Evolutionary conservation across 495 filamentous ascomycete species (phyloP), one percentile per base, ranked within the genome.

Genomic region (Lasiosphaeriaceae sp.): DNA sequence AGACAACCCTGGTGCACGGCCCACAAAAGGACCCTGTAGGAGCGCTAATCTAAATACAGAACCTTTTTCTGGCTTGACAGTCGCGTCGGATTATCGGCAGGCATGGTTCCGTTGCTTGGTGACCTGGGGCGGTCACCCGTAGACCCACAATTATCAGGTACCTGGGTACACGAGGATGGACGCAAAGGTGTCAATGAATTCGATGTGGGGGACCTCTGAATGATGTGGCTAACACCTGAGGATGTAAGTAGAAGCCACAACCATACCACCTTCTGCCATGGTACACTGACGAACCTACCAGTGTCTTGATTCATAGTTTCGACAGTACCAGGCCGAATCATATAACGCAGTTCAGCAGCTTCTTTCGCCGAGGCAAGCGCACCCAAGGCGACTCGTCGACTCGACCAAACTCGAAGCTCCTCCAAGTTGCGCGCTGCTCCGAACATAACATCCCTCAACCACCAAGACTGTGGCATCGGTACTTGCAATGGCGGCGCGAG

Each of bases 401-500:
- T 3, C 26, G 26, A 31, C 3, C 26, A 3, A 3, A 31, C 26
- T n/a, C n/a, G n/a, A 31, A 31, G 26, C 26, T 31, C 26, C 9
- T 9, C 3, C 3, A 31, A 9, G 26, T 31, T 9, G 26, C 47
- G n/a, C 22, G 14, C 39, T 41, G 26, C 47, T 58, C 19, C 50
- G 49, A 58, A 2, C 23, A 50, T 31, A 21, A 52, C 37, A 39
- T 23, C 26, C 39, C 5, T 49, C 14, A 31, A 9, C 26, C 9
- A 31, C 26, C n/a, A 26, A 44, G 2, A 53, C 12, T 7, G 21
- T 45, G 8, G 11, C 23, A 24, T 29, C 35, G 2, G n/a, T 1
- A 22, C 20, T 44, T 29, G 57, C 23, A 35, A 68, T 66, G 63
- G 63, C 88, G 57, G 75, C 85, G 58, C 80, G 81, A 57, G 80